phyloP scores from a whole-genome alignment of 2,329 filamentous ascomycete genomes.

The Fusarium albosuccineum region DNA sequence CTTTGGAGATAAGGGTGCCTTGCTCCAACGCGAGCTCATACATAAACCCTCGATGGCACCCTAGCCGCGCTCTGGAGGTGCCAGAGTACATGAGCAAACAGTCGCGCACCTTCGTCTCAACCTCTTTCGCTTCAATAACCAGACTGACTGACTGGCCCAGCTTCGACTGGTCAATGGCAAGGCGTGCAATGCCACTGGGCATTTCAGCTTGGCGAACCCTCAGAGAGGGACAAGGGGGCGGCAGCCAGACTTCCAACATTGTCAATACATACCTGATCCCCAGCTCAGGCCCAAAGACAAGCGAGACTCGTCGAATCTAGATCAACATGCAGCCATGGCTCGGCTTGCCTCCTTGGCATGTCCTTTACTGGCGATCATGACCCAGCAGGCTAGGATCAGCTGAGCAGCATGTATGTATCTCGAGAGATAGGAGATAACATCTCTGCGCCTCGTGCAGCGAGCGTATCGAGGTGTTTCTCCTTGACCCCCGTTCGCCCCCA shows the following conservation, averaged over 20 bases:
- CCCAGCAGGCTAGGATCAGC: constrained; percentile 25
- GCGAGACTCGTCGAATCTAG: constrained; percentile 16
- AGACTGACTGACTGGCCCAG: neutral
- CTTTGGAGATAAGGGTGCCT: constrained; percentile 24
- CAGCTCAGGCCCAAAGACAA: neutral
- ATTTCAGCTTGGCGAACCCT: neutral
- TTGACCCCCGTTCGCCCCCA: constrained; percentile 23
- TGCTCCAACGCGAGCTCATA: neutral
- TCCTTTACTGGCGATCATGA: constrained; percentile 17
- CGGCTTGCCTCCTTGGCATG: constrained; percentile 6
- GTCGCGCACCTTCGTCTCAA: neutral
- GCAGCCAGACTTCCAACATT: neutral
- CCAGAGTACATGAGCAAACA: neutral
- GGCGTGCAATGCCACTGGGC: neutral
- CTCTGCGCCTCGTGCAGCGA: constrained; percentile 9
- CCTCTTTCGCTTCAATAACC: neutral
- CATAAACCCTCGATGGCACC: constrained; percentile 9
- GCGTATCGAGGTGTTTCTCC: neutral
- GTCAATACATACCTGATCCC: constrained; percentile 1
- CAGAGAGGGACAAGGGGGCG: neutral
- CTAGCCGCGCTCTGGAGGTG: neutral
- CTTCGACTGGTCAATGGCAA: neutral
- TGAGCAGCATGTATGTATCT: constrained; percentile 15
- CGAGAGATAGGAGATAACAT: constrained; percentile 31
- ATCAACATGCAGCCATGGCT: constrained; percentile 6